Evolutionary conservation across 169 alveolate species (phyloP).

Genomic region (Cryptosporidium baileyi): DNA sequence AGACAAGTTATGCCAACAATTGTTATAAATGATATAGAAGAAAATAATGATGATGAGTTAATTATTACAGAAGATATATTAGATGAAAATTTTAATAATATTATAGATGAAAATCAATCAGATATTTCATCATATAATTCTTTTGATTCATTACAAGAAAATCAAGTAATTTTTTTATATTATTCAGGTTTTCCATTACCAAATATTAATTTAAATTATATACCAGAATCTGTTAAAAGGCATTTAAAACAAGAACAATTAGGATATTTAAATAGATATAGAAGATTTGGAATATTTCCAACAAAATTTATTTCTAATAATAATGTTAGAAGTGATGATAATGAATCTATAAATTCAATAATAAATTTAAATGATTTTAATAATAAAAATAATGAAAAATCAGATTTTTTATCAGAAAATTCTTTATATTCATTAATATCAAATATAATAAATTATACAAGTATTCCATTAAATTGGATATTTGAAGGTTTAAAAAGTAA

Average conservation of each 20-base stretch:
- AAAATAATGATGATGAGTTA: neutral
- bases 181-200: conserved; percentile 41
- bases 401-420: neutral
- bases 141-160: conserved; percentile 9
- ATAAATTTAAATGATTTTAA: neutral
- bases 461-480: conserved; percentile 40
- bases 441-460: neutral
- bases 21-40: neutral
- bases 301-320: neutral
- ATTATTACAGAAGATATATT: neutral
- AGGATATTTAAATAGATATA: neutral
- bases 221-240: conserved; percentile 28
- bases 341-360: neutral
- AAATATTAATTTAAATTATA: neutral
- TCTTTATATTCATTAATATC: conserved; percentile 10
- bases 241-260: conserved; percentile 13
- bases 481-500: neutral
- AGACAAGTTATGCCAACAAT: conserved; percentile 23
- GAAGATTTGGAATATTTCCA: conserved; percentile 48
- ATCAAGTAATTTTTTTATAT: conserved; percentile 11
- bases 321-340: neutral
- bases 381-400: neutral
- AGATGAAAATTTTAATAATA: neutral
- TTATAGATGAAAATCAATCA: neutral
- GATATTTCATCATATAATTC: neutral